Base-by-base conservation (phyloP, 1,284 basidiomycete genomes). In the Fomitopsis schrenkii region DNA sequence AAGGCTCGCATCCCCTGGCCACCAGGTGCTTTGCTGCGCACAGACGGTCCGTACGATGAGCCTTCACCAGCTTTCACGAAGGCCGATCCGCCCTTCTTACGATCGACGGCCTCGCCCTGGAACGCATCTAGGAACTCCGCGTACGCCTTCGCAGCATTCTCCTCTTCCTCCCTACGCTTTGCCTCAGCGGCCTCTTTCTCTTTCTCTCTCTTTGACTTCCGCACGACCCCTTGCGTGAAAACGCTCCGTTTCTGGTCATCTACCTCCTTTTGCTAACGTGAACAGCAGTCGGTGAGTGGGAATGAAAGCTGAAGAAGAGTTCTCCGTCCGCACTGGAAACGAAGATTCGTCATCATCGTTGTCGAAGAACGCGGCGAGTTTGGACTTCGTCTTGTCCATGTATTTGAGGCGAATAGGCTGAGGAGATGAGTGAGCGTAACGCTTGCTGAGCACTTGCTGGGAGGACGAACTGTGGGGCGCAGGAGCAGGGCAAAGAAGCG, bases 151-250 rank as follows among this genome's bases (percentile, higher is more conserved):
- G 84, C 88, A 48, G 89, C 88, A 67, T 87, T 83, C 62, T 90
- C 90, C 70, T 95, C 94, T 68, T 92, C 88, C 71, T 93, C 88
- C 66, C 82, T 86, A 71, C 87, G 87, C 77, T 95, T 95, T 38
- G 90, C 91, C 60, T 93, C 92, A 53, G 93, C 94, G 55, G 87
- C 88, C 72, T 97, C 95, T 67, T 90, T 85, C 71, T 97, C 95
- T 71, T 91, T 94, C 75, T 97, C 91, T 59, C 88, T 78, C 58
- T 85, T 83, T 28, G 91, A 92, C 74, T 93, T 93, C 57, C 86
- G 82, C 46, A 87, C 82, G 38, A 82, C 88, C 28, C 90, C 90
- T 69, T 90, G 85, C 40, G 90, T 75, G 71, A 89, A 93, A 60
- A 91, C 86, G 19, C 87, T 86, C 59, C 90, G 75, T 74, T 93